phyloP scores from a whole-genome alignment of 495 filamentous ascomycete genomes.

The Amphirosellinia nigrospora region DNA sequence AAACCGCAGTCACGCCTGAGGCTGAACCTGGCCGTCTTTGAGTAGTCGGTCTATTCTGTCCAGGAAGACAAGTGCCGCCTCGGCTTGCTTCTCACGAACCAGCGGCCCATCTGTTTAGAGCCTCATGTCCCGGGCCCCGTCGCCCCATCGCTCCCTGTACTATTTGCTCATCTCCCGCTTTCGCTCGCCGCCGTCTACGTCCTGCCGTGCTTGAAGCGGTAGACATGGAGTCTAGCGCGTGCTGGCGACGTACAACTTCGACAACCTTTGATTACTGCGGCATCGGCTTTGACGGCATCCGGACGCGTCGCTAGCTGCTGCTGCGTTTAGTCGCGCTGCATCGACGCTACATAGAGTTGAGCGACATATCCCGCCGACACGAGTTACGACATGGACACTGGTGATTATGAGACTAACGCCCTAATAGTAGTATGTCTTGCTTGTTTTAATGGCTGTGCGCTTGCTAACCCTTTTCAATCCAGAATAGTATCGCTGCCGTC shows the following conservation, averaged over 20 bases:
- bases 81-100: neutral
- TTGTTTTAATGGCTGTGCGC: constrained; percentile 28
- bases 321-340: constrained; percentile 24
- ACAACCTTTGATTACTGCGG: constrained; percentile 27
- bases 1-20: neutral
- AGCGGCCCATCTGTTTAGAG: neutral
- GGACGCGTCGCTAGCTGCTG: constrained; percentile 24
- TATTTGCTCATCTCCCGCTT: neutral
- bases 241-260: constrained; percentile 39
- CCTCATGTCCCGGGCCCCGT: constrained; percentile 8
- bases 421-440: constrained; percentile 51
- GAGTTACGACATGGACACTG: constrained; percentile 57
- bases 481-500: constrained; percentile 56
- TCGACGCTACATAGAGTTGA: constrained; percentile 11
- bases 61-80: neutral
- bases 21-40: neutral
- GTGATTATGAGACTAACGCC: constrained; percentile 60
- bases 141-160: constrained; percentile 5
- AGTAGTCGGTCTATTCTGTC: neutral
- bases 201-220: constrained; percentile 21
- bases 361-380: constrained; percentile 7
- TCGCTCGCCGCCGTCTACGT: constrained; percentile 6
- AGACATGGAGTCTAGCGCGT: constrained; percentile 44
- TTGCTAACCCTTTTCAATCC: constrained; percentile 11
- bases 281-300: constrained; percentile 9